These are phyloP conservation scores for Epichloe brachyelytri DNA, from an alignment of 2,329 filamentous ascomycete species.

Conservation along the genomic window DNA sequence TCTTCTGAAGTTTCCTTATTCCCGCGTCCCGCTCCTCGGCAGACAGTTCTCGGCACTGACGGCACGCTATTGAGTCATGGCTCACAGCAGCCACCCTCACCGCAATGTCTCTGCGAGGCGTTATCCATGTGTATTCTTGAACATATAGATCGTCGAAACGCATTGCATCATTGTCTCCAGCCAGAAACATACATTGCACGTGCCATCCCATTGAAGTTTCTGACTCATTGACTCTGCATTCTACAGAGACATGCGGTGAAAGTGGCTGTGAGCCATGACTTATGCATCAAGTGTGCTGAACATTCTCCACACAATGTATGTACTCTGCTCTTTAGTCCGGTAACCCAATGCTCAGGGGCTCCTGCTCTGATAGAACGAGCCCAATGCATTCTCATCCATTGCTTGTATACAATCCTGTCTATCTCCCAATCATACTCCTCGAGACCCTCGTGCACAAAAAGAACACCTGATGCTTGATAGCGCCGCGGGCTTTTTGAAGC, in stretches of 20 bases:
- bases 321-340: slow-evolving; percentile 53
- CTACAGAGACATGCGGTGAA: no score
- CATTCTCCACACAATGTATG: slow-evolving; percentile 15
- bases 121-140: no score
- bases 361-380: slow-evolving; percentile 52
- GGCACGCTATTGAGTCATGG: background rate
- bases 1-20: background rate
- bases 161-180: no score
- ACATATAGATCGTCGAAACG: no score
- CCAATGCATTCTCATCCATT: slow-evolving; percentile 13
- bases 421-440: slow-evolving; percentile 19
- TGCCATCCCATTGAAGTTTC: no score
- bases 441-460: slow-evolving; percentile 10
- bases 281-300: no score
- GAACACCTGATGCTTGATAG: slow-evolving; percentile 5
- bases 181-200: no score
- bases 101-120: background rate
- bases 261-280: no score
- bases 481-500: slow-evolving; percentile 1
- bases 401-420: background rate
- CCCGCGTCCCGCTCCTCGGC: background rate
- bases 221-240: no score
- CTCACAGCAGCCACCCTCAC: background rate
- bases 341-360: slow-evolving; percentile 43
- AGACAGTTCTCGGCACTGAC: background rate